Conservation (phyloP, 345 rosid species). For the Luvunga scandens region DNA sequence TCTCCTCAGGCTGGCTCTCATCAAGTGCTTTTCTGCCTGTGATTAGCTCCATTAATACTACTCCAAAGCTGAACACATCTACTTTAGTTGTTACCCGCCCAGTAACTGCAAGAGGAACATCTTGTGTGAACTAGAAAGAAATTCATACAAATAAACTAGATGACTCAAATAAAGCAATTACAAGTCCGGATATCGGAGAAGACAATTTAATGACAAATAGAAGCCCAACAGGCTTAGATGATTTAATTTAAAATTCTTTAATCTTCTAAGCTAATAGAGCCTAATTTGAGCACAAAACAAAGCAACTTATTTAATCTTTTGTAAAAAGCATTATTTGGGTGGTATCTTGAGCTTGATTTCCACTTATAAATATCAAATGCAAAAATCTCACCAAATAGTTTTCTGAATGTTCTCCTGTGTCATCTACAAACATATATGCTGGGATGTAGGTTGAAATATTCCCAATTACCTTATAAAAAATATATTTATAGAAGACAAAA, state of each 20-base stretch:
- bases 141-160: too few species aligned
- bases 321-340: background rate
- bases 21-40: slow-evolving; percentile 11
- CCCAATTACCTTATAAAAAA: background rate
- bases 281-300: background rate
- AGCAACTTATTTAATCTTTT: background rate
- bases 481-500: too few species aligned
- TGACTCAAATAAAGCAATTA: too few species aligned
- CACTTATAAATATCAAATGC: background rate
- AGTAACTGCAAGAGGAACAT: background rate
- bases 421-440: background rate
- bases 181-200: background rate
- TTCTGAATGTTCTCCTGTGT: background rate
- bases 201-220: background rate
- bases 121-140: background rate
- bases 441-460: background rate
- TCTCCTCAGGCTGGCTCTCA: background rate
- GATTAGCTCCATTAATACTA: background rate
- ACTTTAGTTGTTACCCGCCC: slow-evolving; percentile 4
- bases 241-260: too few species aligned
- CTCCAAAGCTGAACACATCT: slow-evolving; percentile 14
- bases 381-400: background rate
- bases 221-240: background rate
- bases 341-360: background rate
- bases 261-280: background rate